A percentile compares a stretch with the other conserved stretches of the same genome.
phyloP scores from a whole-genome alignment of 2,329 filamentous ascomycete species.

The Aureobasidium sp. region DNA sequence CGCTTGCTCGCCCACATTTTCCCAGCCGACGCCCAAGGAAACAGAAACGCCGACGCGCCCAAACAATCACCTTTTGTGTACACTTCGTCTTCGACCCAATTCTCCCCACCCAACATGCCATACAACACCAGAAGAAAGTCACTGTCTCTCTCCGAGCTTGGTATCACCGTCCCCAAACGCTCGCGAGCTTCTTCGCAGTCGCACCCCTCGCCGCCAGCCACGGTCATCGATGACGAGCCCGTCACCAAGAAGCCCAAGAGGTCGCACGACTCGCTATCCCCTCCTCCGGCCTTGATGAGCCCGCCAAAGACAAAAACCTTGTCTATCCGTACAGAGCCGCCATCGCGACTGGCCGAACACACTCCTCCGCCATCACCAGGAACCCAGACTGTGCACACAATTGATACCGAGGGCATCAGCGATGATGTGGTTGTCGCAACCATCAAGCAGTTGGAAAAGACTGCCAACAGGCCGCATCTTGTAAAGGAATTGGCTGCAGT shows the following conservation, averaged over 20 bases:
- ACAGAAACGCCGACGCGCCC: constrained; percentile 11
- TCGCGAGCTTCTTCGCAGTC: constrained; percentile 31
- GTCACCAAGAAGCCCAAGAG: constrained; percentile 61
- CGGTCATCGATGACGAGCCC: constrained; percentile 53
- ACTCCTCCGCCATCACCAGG: constrained; percentile 74
- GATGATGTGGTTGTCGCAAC: constrained; percentile 93
- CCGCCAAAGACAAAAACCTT: constrained; percentile 37
- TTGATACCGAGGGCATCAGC: constrained; percentile 77
- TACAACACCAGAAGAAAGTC: constrained; percentile 98
- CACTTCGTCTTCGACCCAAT: neutral
- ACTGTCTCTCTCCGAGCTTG: constrained; percentile 82
- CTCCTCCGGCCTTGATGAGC: constrained; percentile 30
- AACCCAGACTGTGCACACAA: constrained; percentile 43
- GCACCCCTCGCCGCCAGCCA: constrained; percentile 50
- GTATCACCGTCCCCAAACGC: constrained; percentile 68
- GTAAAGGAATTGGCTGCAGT: constrained; percentile 87
- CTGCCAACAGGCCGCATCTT: constrained; percentile 83
- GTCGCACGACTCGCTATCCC: constrained; percentile 51
- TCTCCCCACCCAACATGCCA: constrained; percentile 52
- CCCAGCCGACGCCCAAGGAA: constrained; percentile 5
- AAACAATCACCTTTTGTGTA: constrained; percentile 5
- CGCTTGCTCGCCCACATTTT: constrained; percentile 11
- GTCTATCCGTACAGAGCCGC: constrained; percentile 43
- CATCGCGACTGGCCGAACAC: constrained; percentile 47
- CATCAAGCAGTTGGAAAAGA: constrained; percentile 79